phyloP scores from a whole-genome alignment of 257 asterid genomes.

The Solanum paucissectum region DNA sequence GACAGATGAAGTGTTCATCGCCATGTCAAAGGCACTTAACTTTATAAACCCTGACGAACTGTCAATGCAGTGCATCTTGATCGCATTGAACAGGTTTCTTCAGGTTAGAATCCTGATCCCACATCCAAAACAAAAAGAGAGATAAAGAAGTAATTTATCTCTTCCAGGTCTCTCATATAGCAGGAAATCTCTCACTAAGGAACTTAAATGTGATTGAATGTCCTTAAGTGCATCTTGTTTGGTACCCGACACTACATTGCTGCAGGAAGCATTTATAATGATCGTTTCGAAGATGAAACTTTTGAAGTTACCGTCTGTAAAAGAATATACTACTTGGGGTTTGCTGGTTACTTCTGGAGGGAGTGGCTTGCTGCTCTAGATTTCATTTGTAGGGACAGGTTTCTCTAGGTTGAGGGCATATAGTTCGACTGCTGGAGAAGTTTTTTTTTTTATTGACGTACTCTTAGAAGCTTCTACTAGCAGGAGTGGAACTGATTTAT shows the following conservation, averaged over 20 bases:
- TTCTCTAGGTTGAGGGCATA: background rate
- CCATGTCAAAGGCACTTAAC: slow-evolving; percentile 98
- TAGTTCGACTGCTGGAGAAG: background rate
- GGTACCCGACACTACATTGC: background rate
- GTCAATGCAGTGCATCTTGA: slow-evolving; percentile 91
- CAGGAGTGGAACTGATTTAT: background rate
- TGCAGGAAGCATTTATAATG: background rate
- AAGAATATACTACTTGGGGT: background rate
- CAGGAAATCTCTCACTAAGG: background rate
- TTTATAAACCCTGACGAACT: slow-evolving; percentile 96
- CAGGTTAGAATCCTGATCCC: slow-evolving; percentile 33
- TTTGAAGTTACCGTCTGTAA: background rate
- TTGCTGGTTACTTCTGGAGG: background rate
- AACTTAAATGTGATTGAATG: background rate
- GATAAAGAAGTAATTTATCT: background rate
- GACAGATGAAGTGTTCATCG: slow-evolving; percentile 82
- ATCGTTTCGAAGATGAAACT: background rate
- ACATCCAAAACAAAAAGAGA: background rate
- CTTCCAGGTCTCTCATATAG: background rate
- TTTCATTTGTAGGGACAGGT: background rate
- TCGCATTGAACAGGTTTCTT: slow-evolving; percentile 89
- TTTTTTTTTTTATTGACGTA: background rate
- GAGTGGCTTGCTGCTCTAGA: background rate
- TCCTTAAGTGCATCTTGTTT: background rate
- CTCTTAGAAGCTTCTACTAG: background rate